Evolutionary conservation across 371 early-diverging fungal genomes (phyloP).

Genomic region (Entomophthora muscae): DNA sequence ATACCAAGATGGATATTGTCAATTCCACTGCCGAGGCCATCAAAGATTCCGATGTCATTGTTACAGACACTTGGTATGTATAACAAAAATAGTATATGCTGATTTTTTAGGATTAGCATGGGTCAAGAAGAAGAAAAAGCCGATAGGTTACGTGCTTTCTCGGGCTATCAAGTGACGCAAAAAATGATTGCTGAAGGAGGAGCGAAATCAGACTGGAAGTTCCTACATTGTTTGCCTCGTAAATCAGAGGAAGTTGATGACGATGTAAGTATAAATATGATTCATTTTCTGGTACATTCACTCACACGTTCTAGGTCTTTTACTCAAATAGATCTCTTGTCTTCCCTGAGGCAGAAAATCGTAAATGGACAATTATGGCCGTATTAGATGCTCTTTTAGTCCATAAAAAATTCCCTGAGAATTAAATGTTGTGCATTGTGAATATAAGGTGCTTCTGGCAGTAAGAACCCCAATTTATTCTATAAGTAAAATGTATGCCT

Average conservation of each 20-base stretch:
- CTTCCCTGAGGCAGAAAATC: conserved; percentile 93
- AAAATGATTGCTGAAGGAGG: conserved; percentile 51
- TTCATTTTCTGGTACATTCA: neutral
- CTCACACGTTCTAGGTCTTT: conserved; percentile 39
- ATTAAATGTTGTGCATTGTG: too few species aligned
- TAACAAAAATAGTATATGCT: neutral
- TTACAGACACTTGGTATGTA: conserved; percentile 88
- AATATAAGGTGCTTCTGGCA: too few species aligned
- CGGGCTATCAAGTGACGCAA: conserved; percentile 74
- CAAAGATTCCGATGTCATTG: conserved; percentile 63
- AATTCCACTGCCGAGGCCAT: conserved; percentile 60
- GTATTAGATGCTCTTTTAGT: conserved; percentile 54
- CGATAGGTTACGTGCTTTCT: conserved; percentile 57
- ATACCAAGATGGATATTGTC: conserved; percentile 34
- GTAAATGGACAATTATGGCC: conserved; percentile 90
- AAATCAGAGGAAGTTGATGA: conserved; percentile 92
- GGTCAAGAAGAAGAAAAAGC: conserved; percentile 87
- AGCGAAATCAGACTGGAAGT: conserved; percentile 74
- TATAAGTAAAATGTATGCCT: too few species aligned
- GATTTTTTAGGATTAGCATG: conserved; percentile 62
- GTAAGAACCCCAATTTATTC: too few species aligned
- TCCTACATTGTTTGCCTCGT: conserved; percentile 93
- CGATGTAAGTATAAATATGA: conserved; percentile 27
- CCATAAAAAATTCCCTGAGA: conserved; percentile 17
- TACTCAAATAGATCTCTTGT: conserved; percentile 80